phyloP scores from a whole-genome alignment of 1,284 basidiomycete genomes.

The Gymnopus androsaceus region DNA sequence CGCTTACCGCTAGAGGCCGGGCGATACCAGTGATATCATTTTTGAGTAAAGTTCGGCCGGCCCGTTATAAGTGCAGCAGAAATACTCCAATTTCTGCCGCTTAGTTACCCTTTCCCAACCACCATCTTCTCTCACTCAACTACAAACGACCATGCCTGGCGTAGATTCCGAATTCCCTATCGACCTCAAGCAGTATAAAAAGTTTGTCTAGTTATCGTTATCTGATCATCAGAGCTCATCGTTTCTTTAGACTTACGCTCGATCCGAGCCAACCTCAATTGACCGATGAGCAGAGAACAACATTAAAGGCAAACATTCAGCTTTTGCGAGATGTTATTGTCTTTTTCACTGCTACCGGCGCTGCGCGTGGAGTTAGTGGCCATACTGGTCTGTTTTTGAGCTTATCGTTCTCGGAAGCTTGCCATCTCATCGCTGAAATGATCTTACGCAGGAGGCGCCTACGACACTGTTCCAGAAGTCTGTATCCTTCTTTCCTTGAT shows the following conservation, averaged over 20 bases:
- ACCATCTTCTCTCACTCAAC: not conserved
- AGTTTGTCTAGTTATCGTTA: conserved; percentile 41
- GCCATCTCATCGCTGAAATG: not conserved
- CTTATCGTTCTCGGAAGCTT: not conserved
- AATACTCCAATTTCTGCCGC: not conserved
- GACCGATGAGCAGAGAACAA: conserved; percentile 56
- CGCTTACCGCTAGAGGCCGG: too few species aligned
- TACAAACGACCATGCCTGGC: conserved; percentile 36
- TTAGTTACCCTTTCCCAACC: not conserved
- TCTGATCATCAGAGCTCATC: conserved; percentile 16
- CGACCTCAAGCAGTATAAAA: conserved; percentile 74
- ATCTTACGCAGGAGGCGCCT: conserved; percentile 64
- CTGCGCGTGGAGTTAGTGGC: conserved; percentile 80
- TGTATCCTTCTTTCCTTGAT: conserved; percentile 74
- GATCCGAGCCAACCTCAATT: conserved; percentile 68
- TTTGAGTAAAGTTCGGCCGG: too few species aligned
- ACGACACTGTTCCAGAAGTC: conserved; percentile 83
- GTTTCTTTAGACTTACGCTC: conserved; percentile 56
- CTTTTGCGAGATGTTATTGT: conserved; percentile 82
- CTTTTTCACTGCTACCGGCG: conserved; percentile 79
- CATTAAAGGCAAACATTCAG: conserved; percentile 71
- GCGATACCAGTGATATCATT: too few species aligned
- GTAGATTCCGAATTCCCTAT: conserved; percentile 60
- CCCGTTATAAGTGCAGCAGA: too few species aligned
- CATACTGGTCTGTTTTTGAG: conserved; percentile 62